Conservation (phyloP, 768 basidiomycete species). For the Lactifluus rugatus region DNA sequence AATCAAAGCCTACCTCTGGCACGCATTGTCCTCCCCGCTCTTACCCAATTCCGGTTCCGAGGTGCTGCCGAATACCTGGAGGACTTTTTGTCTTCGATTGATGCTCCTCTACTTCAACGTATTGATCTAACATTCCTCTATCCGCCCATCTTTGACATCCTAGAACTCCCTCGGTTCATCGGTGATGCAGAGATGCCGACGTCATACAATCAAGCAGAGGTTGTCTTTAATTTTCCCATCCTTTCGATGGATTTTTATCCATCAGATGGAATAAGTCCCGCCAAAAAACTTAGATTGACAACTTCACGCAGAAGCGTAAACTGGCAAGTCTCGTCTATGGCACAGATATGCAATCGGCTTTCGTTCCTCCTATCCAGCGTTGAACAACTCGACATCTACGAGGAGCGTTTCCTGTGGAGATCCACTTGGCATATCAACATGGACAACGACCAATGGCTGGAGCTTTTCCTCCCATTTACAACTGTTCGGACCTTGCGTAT, state of each 20-base stretch:
- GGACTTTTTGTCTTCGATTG: background rate
- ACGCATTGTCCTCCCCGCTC: background rate
- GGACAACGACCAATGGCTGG: background rate
- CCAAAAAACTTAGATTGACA: too few species aligned
- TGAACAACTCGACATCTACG: too few species aligned
- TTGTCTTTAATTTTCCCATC: background rate
- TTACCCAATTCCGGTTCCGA: background rate
- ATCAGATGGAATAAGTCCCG: too few species aligned
- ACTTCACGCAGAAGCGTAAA: background rate
- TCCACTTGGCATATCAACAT: background rate
- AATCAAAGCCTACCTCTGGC: background rate
- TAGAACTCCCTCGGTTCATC: background rate
- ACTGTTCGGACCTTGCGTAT: background rate
- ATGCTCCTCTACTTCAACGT: background rate
- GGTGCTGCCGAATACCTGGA: background rate
- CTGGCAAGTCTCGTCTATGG: background rate
- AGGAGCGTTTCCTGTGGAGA: background rate
- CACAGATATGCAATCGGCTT: background rate
- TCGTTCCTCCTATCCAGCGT: background rate
- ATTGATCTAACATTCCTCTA: background rate
- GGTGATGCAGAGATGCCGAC: background rate
- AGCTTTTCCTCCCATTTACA: background rate
- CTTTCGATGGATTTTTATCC: too few species aligned
- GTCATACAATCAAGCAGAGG: background rate
- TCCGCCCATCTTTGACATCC: background rate